Evolutionary conservation across 169 alveolate species (phyloP), one percentile per base, ranked within the genome.

Genomic region (Prorocentrum cordatum): DNA sequence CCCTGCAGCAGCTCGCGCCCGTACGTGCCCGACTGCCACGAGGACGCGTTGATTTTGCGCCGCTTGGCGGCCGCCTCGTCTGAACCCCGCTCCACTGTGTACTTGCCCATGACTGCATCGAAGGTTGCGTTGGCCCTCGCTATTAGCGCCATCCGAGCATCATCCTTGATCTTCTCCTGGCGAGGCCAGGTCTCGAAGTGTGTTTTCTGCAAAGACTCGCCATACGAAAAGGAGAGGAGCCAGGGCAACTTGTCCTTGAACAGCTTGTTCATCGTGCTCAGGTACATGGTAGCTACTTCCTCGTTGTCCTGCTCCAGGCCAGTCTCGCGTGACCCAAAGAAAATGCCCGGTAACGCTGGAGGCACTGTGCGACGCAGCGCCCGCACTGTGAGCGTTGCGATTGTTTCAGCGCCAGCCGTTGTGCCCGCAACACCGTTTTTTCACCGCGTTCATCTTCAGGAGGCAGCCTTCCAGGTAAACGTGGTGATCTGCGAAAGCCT

Each of bases 311-410:
- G n/a, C n/a, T n/a, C n/a, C n/a, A n/a, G n/a, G 33, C 98, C 94
- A 93, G 97, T 98, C 33, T 99, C 99, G 18, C 99, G 99, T 16
- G 99, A 96, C 22, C 97, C 95, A 96, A 98, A 98, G 94, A 95
- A 94, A 50, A 98, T n/a, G n/a, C n/a, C n/a, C n/a, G n/a, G n/a
- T n/a, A n/a, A n/a, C n/a, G n/a, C n/a, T 16, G 59, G 6, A 66
- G 77, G 77, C 16, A 92, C 92, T 0, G 99, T 96, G 93, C 99
- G 96, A 33, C 93, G 91, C 35, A 98, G 94, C n/a, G 99, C 94
- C 64, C 97, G 94, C 29, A 97, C 97, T 27, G 99, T 98, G 92
- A 93, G 94, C 94, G 94, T 94, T 20, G 98, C 99, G 67, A 98
- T 95, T 64, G 96, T 98, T 61, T 95, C 94, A 2, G 98, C 94